Percentiles rank a stretch among this genome's conserved stretches.
Evolutionary conservation across 352 stramenopile species (phyloP).

Genomic region (Pythium biforme): DNA sequence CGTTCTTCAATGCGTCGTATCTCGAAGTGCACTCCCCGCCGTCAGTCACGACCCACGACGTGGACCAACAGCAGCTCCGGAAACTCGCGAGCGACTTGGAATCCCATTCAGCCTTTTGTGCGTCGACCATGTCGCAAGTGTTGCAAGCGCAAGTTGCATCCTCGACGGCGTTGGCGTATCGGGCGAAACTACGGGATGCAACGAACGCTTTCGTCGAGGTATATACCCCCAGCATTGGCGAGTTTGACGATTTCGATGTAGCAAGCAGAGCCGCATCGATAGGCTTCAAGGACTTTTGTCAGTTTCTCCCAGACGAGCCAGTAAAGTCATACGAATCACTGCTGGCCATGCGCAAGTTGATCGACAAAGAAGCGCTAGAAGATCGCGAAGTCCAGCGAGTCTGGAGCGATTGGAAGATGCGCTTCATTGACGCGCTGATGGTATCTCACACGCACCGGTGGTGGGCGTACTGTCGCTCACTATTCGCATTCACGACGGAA

Average conservation of each 20-base stretch:
- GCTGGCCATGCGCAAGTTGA: constrained; percentile 1
- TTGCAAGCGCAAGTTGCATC: constrained; percentile 10
- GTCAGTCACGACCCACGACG: not conserved
- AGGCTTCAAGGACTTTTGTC: constrained; percentile 24
- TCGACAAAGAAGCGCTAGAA: constrained; percentile 9
- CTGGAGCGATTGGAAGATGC: constrained; percentile 23
- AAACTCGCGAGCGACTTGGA: constrained; percentile 16
- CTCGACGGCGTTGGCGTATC: not conserved
- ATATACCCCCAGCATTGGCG: not conserved
- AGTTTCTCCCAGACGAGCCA: constrained; percentile 5
- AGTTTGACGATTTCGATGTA: not conserved
- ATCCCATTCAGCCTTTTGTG: not conserved
- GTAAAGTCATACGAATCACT: constrained; percentile 17
- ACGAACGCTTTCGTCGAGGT: not conserved
- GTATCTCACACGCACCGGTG: constrained; percentile 15
- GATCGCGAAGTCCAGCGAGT: constrained; percentile 10
- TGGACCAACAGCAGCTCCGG: constrained; percentile 9
- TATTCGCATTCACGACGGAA: constrained; percentile 13
- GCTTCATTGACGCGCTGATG: constrained; percentile 27
- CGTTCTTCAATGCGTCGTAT: constrained; percentile 15
- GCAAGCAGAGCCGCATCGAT: too few species aligned
- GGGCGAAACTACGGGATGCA: not conserved
- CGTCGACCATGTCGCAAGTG: constrained; percentile 3
- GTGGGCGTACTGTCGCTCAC: constrained; percentile 4
- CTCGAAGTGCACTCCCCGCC: constrained; percentile 1